A percentile compares a stretch with the other conserved stretches of the same genome.
Evolutionary conservation across 78 protist genomes (phyloP).

Genomic region (Dictyostelium firmibasis): DNA sequence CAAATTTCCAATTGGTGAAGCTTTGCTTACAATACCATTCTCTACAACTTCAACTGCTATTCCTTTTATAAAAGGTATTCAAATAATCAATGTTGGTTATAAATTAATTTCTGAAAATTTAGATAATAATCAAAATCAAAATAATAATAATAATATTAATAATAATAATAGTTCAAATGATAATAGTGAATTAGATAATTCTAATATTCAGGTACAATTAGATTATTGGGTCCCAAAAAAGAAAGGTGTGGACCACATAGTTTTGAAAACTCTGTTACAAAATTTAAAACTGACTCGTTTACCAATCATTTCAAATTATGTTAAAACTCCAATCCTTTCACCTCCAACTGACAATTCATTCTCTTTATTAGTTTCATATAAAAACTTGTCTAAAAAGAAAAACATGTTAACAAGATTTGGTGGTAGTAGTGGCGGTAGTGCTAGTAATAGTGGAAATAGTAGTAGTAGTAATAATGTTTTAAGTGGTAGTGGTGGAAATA

Average conservation of each 20-base stretch:
- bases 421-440: not conserved
- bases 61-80: slow-evolving; percentile 57
- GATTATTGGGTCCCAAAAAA: slow-evolving; percentile 67
- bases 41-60: slow-evolving; percentile 10
- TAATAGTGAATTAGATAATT: not conserved
- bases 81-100: not conserved
- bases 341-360: slow-evolving; percentile 6
- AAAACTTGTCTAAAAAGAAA: not conserved
- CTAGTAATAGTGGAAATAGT: not conserved
- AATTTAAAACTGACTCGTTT: slow-evolving; percentile 28
- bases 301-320: not conserved
- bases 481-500: not conserved
- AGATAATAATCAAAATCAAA: too few relatives aligned
- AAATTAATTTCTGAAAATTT: not conserved
- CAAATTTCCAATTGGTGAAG: slow-evolving; percentile 68
- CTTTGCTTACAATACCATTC: slow-evolving; percentile 9
- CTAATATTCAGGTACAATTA: slow-evolving; percentile 8
- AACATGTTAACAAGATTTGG: not conserved
- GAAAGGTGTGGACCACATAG: slow-evolving; percentile 31
- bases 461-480: not conserved
- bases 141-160: not conserved
- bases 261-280: slow-evolving; percentile 34
- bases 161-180: not conserved
- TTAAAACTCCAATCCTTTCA: not conserved
- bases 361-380: slow-evolving; percentile 1